Evolutionary conservation across 805 yeast genomes (phyloP).

Genomic region (Ogataea pignaliae): DNA sequence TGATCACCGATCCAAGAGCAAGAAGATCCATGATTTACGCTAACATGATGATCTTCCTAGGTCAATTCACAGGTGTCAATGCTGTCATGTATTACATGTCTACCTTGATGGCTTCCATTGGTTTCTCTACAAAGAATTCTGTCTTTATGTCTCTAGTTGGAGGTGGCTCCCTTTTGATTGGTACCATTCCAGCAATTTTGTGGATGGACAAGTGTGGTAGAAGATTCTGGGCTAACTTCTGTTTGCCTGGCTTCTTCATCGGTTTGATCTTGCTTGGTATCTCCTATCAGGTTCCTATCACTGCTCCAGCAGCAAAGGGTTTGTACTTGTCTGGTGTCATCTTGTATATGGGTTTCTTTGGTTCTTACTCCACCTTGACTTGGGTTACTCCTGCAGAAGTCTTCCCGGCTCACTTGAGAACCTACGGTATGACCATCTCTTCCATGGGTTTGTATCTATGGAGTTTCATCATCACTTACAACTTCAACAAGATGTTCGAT

Average conservation of each 20-base stretch:
- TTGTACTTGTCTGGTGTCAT: slow-evolving; percentile 59
- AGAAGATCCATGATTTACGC: slow-evolving; percentile 60
- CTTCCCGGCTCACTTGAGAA: slow-evolving; percentile 53
- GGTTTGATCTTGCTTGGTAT: slow-evolving; percentile 59
- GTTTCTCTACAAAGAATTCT: slow-evolving; percentile 45
- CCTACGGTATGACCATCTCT: slow-evolving; percentile 62
- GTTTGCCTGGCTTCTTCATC: slow-evolving; percentile 49
- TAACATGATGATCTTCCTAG: slow-evolving; percentile 51
- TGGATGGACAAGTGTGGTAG: slow-evolving; percentile 56
- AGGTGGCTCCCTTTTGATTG: slow-evolving; percentile 57
- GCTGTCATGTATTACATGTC: slow-evolving; percentile 65
- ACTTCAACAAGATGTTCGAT: slow-evolving; percentile 51
- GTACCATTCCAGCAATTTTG: slow-evolving; percentile 62
- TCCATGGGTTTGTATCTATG: slow-evolving; percentile 53
- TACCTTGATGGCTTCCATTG: slow-evolving; percentile 50
- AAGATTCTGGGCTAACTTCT: slow-evolving; percentile 57
- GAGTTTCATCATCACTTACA: slow-evolving; percentile 61
- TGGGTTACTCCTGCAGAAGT: slow-evolving; percentile 69
- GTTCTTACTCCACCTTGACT: slow-evolving; percentile 60
- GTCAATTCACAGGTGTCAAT: slow-evolving; percentile 66
- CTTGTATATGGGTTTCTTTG: slow-evolving; percentile 61
- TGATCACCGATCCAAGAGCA: slow-evolving; percentile 51
- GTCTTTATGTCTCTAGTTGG: slow-evolving; percentile 69
- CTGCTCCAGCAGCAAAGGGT: slow-evolving; percentile 49
- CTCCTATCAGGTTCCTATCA: slow-evolving; percentile 44